phyloP scores from a whole-genome alignment of 1,139 yeast species.

The Kurtzmaniella quercitrusa region DNA sequence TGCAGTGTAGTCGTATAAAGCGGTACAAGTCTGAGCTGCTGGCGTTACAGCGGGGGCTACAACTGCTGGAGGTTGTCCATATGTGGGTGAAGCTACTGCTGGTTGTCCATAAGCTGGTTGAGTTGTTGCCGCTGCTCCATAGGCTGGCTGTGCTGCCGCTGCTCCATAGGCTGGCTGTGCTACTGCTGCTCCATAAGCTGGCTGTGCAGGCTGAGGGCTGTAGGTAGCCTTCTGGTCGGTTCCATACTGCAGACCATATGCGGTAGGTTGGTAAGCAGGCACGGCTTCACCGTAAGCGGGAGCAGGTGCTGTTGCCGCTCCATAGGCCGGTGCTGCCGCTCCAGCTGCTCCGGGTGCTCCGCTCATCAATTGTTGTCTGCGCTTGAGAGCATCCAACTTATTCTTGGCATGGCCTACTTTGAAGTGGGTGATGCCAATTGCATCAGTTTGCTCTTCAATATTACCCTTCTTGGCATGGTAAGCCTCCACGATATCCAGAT shows the following conservation, averaged over 20 bases:
- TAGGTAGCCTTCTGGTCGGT: conserved; percentile 7
- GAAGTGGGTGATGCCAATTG: conserved; percentile 83
- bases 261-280: conserved; percentile 3
- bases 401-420: conserved; percentile 82
- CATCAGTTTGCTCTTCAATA: conserved; percentile 83
- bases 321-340: conserved; percentile 21
- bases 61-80: conserved; percentile 36
- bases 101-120: conserved; percentile 14
- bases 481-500: conserved; percentile 77
- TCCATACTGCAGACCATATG: conserved; percentile 6
- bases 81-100: conserved; percentile 10
- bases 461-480: conserved; percentile 81
- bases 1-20: conserved; percentile 72
- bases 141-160: conserved; percentile 3
- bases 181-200: conserved; percentile 3
- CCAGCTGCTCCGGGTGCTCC: conserved; percentile 30
- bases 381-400: conserved; percentile 77
- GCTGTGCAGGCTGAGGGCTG: conserved; percentile 12
- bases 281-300: conserved; percentile 3
- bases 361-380: conserved; percentile 54
- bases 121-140: conserved; percentile 8
- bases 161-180: conserved; percentile 11
- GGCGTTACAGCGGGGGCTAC: conserved; percentile 23
- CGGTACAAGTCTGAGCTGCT: conserved; percentile 60
- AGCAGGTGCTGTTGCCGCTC: conserved; percentile 22